Conservation (phyloP, 768 basidiomycete genomes). For the Strobilomyces echinocephalus region DNA sequence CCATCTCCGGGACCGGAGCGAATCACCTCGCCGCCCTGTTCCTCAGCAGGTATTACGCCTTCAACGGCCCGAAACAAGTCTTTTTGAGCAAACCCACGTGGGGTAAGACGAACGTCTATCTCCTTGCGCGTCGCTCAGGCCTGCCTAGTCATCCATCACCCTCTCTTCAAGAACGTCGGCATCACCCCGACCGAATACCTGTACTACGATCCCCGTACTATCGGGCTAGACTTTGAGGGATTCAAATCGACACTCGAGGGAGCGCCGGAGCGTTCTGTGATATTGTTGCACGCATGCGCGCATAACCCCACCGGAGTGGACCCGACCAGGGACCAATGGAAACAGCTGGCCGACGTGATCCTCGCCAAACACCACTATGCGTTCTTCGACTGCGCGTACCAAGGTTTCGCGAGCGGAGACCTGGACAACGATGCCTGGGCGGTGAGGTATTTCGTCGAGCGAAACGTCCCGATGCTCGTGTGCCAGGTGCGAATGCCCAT, state of each 20-base stretch:
- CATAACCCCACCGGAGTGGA: constrained; percentile 98
- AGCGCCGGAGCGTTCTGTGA: constrained; percentile 74
- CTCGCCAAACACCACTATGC: constrained; percentile 73
- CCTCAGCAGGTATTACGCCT: constrained; percentile 75
- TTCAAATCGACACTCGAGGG: constrained; percentile 54
- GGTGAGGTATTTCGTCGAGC: constrained; percentile 79
- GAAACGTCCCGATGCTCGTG: constrained; percentile 70
- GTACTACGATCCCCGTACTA: constrained; percentile 91
- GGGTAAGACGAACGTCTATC: constrained; percentile 49
- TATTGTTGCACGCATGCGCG: constrained; percentile 90
- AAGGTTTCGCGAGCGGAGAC: constrained; percentile 93
- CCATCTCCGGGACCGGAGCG: constrained; percentile 93
- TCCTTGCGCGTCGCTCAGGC: not conserved
- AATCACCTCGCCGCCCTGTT: constrained; percentile 91
- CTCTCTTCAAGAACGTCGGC: constrained; percentile 87
- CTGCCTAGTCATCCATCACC: constrained; percentile 72
- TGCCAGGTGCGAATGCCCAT: constrained; percentile 62
- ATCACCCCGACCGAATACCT: constrained; percentile 83
- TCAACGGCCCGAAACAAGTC: constrained; percentile 58
- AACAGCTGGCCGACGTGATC: constrained; percentile 66
- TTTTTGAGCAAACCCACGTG: constrained; percentile 93
- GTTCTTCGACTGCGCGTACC: constrained; percentile 96
- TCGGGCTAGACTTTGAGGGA: constrained; percentile 76
- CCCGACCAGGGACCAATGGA: constrained; percentile 86
- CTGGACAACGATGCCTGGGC: constrained; percentile 90